Percentiles rank a stretch among this genome's conserved stretches.
phyloP scores from a whole-genome alignment of 352 stramenopile species.

The Elongisporangium anandrum region DNA sequence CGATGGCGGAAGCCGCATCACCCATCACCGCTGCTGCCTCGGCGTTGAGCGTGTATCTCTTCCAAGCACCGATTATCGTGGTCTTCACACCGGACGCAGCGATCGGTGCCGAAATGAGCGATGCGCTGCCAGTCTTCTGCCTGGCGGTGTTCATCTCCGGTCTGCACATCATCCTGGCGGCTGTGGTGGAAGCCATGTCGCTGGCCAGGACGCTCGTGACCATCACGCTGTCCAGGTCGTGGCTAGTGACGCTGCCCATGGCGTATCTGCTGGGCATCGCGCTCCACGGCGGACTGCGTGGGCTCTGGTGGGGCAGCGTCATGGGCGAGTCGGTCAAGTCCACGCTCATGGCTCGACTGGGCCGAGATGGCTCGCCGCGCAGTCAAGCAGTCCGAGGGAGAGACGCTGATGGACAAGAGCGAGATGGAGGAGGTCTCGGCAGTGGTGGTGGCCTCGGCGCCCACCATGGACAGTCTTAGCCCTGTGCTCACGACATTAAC shows the following conservation, averaged over 20 bases:
- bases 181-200: slow-evolving; percentile 78
- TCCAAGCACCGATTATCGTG: slow-evolving; percentile 35
- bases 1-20: no score
- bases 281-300: slow-evolving; percentile 39
- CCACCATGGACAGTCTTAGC: slow-evolving; percentile 51
- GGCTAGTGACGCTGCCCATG: slow-evolving; percentile 63
- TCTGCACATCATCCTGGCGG: slow-evolving; percentile 71
- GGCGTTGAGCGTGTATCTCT: slow-evolving; percentile 45
- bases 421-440: slow-evolving; percentile 53
- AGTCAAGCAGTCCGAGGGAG: slow-evolving; percentile 37
- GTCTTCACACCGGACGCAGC: slow-evolving; percentile 64
- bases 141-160: slow-evolving; percentile 64
- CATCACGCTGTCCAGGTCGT: slow-evolving; percentile 61
- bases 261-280: slow-evolving; percentile 59
- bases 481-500: slow-evolving; percentile 39
- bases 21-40: slow-evolving; percentile 43
- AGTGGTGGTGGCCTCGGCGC: slow-evolving; percentile 51
- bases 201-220: slow-evolving; percentile 62
- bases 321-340: slow-evolving; percentile 73
- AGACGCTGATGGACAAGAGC: slow-evolving; percentile 23
- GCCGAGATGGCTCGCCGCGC: slow-evolving; percentile 54
- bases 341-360: slow-evolving; percentile 73
- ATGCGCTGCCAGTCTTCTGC: slow-evolving; percentile 65
- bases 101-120: slow-evolving; percentile 42
- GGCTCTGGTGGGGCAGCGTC: slow-evolving; percentile 76